Percentiles rank a stretch among this genome's conserved stretches.
Conservation (phyloP, 2,329 filamentous ascomycete genomes). For the Fusarium protoensiforme region DNA sequence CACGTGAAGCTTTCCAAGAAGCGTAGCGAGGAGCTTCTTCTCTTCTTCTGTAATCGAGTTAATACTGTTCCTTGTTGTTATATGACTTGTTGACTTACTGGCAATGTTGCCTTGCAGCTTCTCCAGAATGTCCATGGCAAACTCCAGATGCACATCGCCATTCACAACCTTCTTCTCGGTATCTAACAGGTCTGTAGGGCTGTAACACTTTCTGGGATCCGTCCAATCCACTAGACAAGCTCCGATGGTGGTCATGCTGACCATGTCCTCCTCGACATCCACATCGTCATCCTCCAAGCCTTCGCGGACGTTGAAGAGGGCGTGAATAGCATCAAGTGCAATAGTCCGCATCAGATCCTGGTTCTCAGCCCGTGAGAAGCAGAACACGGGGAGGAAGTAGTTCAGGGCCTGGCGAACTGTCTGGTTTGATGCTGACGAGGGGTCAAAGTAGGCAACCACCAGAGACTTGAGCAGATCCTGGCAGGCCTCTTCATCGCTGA, state of each 20-base stretch:
- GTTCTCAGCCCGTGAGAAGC: slow-evolving; percentile 85
- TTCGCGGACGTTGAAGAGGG: slow-evolving; percentile 78
- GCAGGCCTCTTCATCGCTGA: slow-evolving; percentile 74
- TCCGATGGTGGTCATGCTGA: slow-evolving; percentile 80
- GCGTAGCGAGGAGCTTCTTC: slow-evolving; percentile 80
- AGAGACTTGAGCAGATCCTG: slow-evolving; percentile 85
- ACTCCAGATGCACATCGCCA: slow-evolving; percentile 81
- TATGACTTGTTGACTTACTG: slow-evolving; percentile 63
- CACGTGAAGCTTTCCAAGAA: slow-evolving; percentile 86
- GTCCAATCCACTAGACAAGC: slow-evolving; percentile 94
- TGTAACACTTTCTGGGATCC: slow-evolving; percentile 83
- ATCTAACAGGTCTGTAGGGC: slow-evolving; percentile 60
- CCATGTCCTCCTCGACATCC: slow-evolving; percentile 81
- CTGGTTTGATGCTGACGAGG: slow-evolving; percentile 82
- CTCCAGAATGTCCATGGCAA: slow-evolving; percentile 82
- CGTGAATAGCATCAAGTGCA: slow-evolving; percentile 78
- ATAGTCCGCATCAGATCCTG: slow-evolving; percentile 83
- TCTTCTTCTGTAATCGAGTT: slow-evolving; percentile 74
- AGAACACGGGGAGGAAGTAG: slow-evolving; percentile 96
- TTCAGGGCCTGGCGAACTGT: slow-evolving; percentile 86
- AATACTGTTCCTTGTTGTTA: slow-evolving; percentile 32
- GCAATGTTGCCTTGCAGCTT: slow-evolving; percentile 73
- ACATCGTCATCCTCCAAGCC: slow-evolving; percentile 80
- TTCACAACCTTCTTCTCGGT: slow-evolving; percentile 73
- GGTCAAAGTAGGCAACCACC: slow-evolving; percentile 89